phyloP scores from a whole-genome alignment of 2,329 filamentous ascomycete species.

The Fusarium sp. region DNA sequence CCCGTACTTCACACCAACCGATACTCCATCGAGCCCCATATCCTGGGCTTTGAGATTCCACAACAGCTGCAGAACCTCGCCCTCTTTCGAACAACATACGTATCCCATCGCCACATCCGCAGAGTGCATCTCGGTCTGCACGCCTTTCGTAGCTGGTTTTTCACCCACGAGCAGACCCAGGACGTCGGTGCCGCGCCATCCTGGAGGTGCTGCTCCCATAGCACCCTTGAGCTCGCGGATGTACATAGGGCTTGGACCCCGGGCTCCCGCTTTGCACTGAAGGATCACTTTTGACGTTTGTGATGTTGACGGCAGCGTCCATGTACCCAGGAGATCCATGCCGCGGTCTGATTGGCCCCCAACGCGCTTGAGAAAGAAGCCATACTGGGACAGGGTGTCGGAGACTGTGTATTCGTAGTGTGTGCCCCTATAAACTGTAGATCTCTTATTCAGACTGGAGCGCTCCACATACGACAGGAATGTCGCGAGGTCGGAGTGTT shows the following conservation, averaged over 20 bases:
- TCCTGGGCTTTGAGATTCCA: conserved; percentile 78
- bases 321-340: conserved; percentile 80
- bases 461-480: conserved; percentile 75
- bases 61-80: conserved; percentile 74
- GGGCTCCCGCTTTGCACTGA: conserved; percentile 77
- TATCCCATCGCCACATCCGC: conserved; percentile 79
- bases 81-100: conserved; percentile 70
- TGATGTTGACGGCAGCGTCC: conserved; percentile 64
- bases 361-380: conserved; percentile 74
- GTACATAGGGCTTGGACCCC: conserved; percentile 67
- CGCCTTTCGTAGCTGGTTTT: conserved; percentile 80
- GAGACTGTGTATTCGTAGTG: conserved; percentile 81
- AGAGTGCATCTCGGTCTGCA: conserved; percentile 75
- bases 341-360: conserved; percentile 77
- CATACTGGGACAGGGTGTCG: conserved; percentile 67
- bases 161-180: conserved; percentile 79
- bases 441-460: conserved; percentile 65
- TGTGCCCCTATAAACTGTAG: conserved; percentile 77
- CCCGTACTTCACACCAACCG: conserved; percentile 62
- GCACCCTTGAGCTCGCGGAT: conserved; percentile 85
- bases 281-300: conserved; percentile 62
- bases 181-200: conserved; percentile 75
- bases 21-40: conserved; percentile 71
- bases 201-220: conserved; percentile 77
- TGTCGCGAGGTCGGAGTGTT: conserved; percentile 73